Conservation (phyloP, 345 rosid genomes). For the Capsella bursapastoris region DNA sequence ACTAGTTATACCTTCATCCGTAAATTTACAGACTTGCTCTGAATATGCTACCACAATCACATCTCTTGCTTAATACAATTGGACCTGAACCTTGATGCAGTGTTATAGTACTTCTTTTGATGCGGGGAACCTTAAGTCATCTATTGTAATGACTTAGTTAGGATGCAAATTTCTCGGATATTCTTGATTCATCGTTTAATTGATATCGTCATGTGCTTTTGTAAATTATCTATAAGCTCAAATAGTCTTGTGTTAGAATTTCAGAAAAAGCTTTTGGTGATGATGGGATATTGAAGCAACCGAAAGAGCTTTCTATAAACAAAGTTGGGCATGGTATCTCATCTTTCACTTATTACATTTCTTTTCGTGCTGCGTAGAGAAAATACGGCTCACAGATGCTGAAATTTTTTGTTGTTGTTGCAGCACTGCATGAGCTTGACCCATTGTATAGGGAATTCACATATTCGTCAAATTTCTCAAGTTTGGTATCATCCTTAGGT, state of each 20-base stretch:
- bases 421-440: slow-evolving; percentile 89
- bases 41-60: not conserved
- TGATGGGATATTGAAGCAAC: slow-evolving; percentile 76
- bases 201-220: slow-evolving; percentile 7
- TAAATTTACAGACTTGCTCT: not conserved
- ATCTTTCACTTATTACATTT: not conserved
- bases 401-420: slow-evolving; percentile 23
- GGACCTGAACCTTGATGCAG: not conserved
- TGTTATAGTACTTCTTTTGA: slow-evolving; percentile 12
- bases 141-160: not conserved
- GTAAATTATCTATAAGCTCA: not conserved
- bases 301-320: slow-evolving; percentile 86
- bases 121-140: not conserved
- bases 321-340: slow-evolving; percentile 92
- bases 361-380: not conserved
- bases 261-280: slow-evolving; percentile 90
- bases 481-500: slow-evolving; percentile 69
- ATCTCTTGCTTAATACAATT: not conserved
- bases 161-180: not conserved
- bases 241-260: slow-evolving; percentile 13
- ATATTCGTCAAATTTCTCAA: slow-evolving; percentile 60
- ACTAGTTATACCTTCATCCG: not conserved
- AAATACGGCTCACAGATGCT: not conserved
- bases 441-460: slow-evolving; percentile 74
- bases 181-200: not conserved